Evolutionary conservation across 1,139 yeast species (phyloP), one percentile per base, ranked within the genome.

Genomic region (Taphrina pruni): DNA sequence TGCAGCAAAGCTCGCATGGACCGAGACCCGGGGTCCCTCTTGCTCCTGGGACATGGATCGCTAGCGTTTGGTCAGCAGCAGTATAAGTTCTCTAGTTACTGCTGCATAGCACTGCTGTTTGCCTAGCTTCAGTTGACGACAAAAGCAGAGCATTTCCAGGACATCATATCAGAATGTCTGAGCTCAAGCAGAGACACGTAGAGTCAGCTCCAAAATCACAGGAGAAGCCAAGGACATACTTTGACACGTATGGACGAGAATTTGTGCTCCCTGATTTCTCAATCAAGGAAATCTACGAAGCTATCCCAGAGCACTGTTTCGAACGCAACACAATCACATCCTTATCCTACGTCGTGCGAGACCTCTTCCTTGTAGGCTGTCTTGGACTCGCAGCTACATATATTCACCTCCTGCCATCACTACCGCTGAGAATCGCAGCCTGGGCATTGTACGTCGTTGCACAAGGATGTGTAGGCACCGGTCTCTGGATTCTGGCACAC

Each of bases 401-500:
- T 74, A 85, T 89, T 73, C 90, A 87, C 64, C 73, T 77, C 71
- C 78, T 88, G 62, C 84, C 86, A 43, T 79, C 78, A 73, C 75
- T 77, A 61, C 73, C 76, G 11, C 75, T 80, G 14, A 83, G 94
- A 75, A 83, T 84, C 71, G 79, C 79, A 8, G 83, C 85, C 66
- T 90, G 95, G 93, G 75, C 82, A 61, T 79, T 77, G 48, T 87
- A 87, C 78, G 84, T 86, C 38, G 77, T 82, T 71, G 78, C 81
- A 57, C 86, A 86, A 74, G 90, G 95, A 62, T 81, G 89, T 73
- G 84, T 88, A 75, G 89, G 90, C 43, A 87, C 90, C 72, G 96
- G 96, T 46, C 76, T 88, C 73, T 90, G 96, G 96, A 88, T 90
- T 72, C 79, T 90, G 78, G 96, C 96, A 71, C 96, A 90, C 79